Conservation (phyloP, 129 eudicot species). For the Saussurea involucrata region DNA sequence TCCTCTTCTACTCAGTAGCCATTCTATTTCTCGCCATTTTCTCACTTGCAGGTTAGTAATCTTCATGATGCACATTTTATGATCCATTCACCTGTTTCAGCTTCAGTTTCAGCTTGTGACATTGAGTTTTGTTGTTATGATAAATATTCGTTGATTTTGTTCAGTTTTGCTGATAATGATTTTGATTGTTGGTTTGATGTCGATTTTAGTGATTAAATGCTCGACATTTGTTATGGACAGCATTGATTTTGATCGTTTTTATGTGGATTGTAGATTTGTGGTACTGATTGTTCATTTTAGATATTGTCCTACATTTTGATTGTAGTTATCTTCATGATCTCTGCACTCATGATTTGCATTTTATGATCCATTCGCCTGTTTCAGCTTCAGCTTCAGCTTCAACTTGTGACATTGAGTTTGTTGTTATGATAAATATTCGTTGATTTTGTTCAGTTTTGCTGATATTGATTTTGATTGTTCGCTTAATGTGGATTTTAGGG, state of each 20-base stretch:
- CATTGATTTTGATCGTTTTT: background rate
- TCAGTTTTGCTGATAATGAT: background rate
- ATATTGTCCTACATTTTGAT: too few relatives aligned
- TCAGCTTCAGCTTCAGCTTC: too few relatives aligned
- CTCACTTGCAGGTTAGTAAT: slow-evolving; percentile 35
- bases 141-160: background rate
- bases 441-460: too few relatives aligned
- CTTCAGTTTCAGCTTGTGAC: background rate
- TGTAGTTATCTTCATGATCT: too few relatives aligned
- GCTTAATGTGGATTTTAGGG: background rate
- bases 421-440: background rate
- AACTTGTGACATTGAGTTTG: background rate
- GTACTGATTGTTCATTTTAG: too few relatives aligned
- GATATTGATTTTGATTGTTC: background rate
- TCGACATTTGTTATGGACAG: background rate
- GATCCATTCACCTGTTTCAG: background rate
- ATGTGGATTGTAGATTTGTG: slow-evolving; percentile 25
- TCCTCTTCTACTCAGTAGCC: slow-evolving; percentile 3
- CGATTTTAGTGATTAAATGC: background rate
- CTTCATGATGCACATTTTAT: background rate
- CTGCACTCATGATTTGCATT: too few relatives aligned
- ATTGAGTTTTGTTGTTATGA: background rate
- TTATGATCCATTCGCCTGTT: too few relatives aligned
- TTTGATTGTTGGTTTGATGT: background rate
- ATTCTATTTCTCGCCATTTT: slow-evolving; percentile 28